Base-by-base conservation (phyloP, 129 eudicot genomes). In the Flaveria sonorensis region DNA sequence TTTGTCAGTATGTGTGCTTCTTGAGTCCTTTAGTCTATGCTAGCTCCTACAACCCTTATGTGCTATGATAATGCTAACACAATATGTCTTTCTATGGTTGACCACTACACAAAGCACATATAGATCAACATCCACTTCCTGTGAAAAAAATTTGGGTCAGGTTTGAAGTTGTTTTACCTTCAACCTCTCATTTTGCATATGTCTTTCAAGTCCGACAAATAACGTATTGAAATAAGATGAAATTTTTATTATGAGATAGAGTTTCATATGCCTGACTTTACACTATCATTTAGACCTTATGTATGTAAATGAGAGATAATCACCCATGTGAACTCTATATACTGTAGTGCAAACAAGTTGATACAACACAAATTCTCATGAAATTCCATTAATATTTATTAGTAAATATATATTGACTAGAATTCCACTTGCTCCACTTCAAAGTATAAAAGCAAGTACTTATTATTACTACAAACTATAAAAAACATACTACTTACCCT, bases 401-500 rank as follows among this genome's bases (percentile, higher is more conserved):
- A 16, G 7, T 70, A 70, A 11, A 48, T 7, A 16, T 26, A 28
- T 20, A 19, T 67, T 9, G 67, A 61, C 77, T 20, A 62, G 48
- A 73, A 73, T 77, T 19, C 68, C 74, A 68, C 59, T 73, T 53
- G 50, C 70, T 64, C 36, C 74, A 52, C 51, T 80, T 64, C 20
- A 4, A 63, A 40, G 74, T 80, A 64, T 65, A 72, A 72, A 68
- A 68, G 26, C 66, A 65, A 62, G 45, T 72, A 64, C 73, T 50
- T 21, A 24, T 40, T 19, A 47, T 51, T 70, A 55, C 47, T 24
- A 28, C 16, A 43, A 62, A 52, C 76, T 78, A 63, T 5, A 42
- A 79, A 19, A 72, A 40, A 50, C 61, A 52, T 79, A 64, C 24
- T 64, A 63, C 21, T 72, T 72, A 40, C 72, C 68, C 84, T 53